Evolutionary conservation across 2,329 filamentous ascomycete species (phyloP).

Genomic region (Erysiphe pulchra): DNA sequence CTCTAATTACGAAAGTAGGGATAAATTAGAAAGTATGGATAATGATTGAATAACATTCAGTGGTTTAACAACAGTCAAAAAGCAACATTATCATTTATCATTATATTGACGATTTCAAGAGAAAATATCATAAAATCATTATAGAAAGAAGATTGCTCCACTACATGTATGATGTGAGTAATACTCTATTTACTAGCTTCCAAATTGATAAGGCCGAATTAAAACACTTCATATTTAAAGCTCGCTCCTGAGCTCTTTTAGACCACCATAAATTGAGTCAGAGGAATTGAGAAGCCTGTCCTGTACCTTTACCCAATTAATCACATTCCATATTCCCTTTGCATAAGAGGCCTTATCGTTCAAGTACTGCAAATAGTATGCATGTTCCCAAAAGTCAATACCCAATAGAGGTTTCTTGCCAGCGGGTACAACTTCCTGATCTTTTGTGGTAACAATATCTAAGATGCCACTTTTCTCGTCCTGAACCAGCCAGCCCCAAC

Average conservation of each 20-base stretch:
- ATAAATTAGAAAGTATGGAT: no score
- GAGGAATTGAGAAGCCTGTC: conserved; percentile 21
- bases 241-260: background rate
- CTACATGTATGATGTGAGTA: no score
- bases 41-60: no score
- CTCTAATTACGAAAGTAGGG: no score
- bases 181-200: no score
- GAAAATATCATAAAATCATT: no score
- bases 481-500: conserved; percentile 71
- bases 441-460: conserved; percentile 56
- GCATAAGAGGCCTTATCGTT: conserved; percentile 55
- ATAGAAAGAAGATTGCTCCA: no score
- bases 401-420: conserved; percentile 46
- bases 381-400: conserved; percentile 85
- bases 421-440: conserved; percentile 52
- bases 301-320: conserved; percentile 53
- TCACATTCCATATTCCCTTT: conserved; percentile 51
- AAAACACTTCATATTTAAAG: background rate
- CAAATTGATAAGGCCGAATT: background rate
- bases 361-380: conserved; percentile 66
- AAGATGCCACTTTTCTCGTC: conserved; percentile 30
- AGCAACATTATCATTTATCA: no score
- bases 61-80: no score
- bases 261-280: background rate
- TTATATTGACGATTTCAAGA: no score